Percentiles rank a stretch among this genome's conserved stretches.
phyloP scores from a whole-genome alignment of 75 land plant genomes.

The Picea glauca region DNA sequence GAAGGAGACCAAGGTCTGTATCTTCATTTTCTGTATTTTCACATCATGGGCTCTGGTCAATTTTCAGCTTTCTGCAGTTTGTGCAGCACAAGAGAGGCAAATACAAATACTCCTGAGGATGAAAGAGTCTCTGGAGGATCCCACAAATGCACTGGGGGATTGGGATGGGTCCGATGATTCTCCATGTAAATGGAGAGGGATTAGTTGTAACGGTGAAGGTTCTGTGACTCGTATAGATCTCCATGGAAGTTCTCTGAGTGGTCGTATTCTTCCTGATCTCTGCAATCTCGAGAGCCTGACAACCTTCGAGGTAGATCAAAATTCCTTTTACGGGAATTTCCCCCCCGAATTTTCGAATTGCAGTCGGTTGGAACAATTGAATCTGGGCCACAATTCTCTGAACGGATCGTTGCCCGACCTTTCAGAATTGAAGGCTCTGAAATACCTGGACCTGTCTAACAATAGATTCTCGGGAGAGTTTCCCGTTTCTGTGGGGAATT shows the following conservation, averaged over 20 bases:
- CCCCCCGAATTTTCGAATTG: conserved; percentile 21
- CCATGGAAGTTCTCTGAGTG: conserved; percentile 26
- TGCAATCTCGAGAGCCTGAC: conserved; percentile 45
- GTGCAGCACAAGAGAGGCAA: conserved; percentile 11
- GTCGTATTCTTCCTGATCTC: conserved; percentile 38
- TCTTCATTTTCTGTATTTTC: too few relatives aligned
- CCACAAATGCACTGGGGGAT: conserved; percentile 3
- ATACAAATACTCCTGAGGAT: conserved; percentile 18
- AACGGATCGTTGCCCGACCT: conserved; percentile 52
- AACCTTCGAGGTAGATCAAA: conserved; percentile 47
- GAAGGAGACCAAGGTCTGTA: too few relatives aligned
- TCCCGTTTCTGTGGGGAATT: conserved; percentile 38
- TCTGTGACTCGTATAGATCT: conserved; percentile 43
- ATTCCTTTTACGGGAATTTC: conserved; percentile 38
- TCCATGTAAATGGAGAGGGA: conserved; percentile 54
- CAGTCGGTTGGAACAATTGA: conserved; percentile 33
- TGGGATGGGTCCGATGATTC: conserved; percentile 13
- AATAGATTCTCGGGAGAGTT: conserved; percentile 48
- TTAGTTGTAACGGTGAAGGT: conserved; percentile 41
- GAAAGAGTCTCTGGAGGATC: conserved; percentile 16
- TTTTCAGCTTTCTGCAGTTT: background rate
- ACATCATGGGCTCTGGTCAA: too few relatives aligned
- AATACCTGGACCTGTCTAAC: conserved; percentile 43
- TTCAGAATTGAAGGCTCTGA: conserved; percentile 24
- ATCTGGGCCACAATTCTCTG: conserved; percentile 51